Evolutionary conservation across 306 rosid genomes (phyloP), one percentile per base, ranked within the genome.

Genomic region (Alnus rubra): DNA sequence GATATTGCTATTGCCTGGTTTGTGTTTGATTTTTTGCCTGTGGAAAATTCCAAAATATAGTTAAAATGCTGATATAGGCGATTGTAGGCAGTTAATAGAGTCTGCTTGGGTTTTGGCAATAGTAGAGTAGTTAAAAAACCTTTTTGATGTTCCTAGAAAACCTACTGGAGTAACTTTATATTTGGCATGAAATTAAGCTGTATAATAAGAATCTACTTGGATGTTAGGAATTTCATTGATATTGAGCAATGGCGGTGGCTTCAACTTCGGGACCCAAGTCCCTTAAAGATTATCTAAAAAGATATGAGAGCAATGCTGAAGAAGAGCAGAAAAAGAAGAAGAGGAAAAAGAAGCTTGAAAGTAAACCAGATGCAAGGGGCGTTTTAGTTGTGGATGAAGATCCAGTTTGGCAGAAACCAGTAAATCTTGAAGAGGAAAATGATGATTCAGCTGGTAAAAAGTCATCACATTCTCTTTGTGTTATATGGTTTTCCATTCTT

Each of bases 391-490:
- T 92, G 69, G 93, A 94, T 71, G 91, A 91, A 82, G 98, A 94
- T 45, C 98, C 97, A n/a, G 73, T 85, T 33, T 94, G 95, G 97
- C 93, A 88, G 84, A 94, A 91, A 76, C 93, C 95, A 12, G 49
- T 94, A n/a, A 86, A 86, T 67, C 69, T 88, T 52, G 90, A 62
- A 78, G 97, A 87, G 81, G 97, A 92, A 74, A 83, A 85, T 4
- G 84, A 78, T 4, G 78, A 87, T 56, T 84, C 92, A 1, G 83
- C 89, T 9, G 92, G 94, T 92, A 70, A 74, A 67, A 69, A 33
- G 64, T 39, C 16, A 39, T 28, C 54, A 33, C 51, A 69, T 82
- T 9, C 70, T 55, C 28, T 59, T 13, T 23, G 9, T 58, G 0
- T 16, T 42, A 2, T 3, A n/a, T 11, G 1, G 31, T 75, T 5